A percentile compares a stretch with the other conserved stretches of the same genome.
These are phyloP conservation scores for Glomus cerebriforme DNA, from an alignment of 192 early-diverging fungal species.

Conservation along the genomic window DNA sequence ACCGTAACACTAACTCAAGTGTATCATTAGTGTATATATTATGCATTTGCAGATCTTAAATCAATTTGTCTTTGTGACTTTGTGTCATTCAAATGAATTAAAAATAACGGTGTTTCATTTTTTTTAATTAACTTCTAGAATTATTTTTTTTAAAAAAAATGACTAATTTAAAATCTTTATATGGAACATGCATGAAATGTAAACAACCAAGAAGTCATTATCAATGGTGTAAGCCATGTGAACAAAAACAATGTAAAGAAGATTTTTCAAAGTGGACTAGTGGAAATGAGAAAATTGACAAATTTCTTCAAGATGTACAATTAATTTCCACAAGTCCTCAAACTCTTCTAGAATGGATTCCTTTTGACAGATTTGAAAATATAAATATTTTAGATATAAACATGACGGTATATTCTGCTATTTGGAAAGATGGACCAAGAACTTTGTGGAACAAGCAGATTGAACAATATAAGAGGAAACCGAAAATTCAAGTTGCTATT, in stretches of 20 bases:
- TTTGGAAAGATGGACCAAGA: background rate
- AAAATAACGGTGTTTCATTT: too few relatives aligned
- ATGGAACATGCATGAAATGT: background rate
- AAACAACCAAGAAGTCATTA: background rate
- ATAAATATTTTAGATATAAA: background rate
- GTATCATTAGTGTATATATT: too few relatives aligned
- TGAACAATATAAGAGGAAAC: background rate
- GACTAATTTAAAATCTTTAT: too few relatives aligned
- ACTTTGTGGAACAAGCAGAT: background rate
- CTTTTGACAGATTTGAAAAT: background rate
- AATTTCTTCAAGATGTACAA: background rate
- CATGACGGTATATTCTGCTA: background rate
- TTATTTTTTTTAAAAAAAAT: too few relatives aligned
- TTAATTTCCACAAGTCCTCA: background rate
- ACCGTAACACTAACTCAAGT: too few relatives aligned
- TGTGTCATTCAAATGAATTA: too few relatives aligned
- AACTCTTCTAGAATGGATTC: constrained; percentile 1
- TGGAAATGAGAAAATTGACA: background rate
- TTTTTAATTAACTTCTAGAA: too few relatives aligned
- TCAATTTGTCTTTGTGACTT: too few relatives aligned
- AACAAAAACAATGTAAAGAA: background rate
- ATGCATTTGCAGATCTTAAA: too few relatives aligned
- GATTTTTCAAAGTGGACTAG: background rate
- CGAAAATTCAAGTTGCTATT: too few relatives aligned
- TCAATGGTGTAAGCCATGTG: background rate